These are phyloP conservation scores for Kodamaea restingae DNA, from an alignment of 805 yeast species.

Conservation along the genomic window DNA sequence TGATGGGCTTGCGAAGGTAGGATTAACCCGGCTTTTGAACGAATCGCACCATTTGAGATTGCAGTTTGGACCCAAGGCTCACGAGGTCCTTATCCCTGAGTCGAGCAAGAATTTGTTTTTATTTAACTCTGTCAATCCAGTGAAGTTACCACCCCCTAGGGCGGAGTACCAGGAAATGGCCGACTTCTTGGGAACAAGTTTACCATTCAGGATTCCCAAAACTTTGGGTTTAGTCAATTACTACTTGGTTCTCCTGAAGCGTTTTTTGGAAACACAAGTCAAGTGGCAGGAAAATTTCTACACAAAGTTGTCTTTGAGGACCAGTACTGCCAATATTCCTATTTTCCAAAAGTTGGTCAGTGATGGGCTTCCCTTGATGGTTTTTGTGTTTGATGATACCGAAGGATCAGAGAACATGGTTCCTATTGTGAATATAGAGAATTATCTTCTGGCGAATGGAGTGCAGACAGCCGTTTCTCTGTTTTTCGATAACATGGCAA, in stretches of 20 bases:
- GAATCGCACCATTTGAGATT: slow-evolving; percentile 8
- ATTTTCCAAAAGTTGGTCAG: slow-evolving; percentile 22
- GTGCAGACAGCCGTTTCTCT: slow-evolving; percentile 6
- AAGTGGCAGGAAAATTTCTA: slow-evolving; percentile 11
- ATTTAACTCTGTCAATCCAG: slow-evolving; percentile 30
- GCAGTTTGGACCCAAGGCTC: slow-evolving; percentile 7
- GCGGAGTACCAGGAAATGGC: slow-evolving; percentile 15
- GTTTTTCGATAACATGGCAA: slow-evolving; percentile 42
- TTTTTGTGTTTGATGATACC: slow-evolving; percentile 28
- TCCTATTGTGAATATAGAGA: slow-evolving; percentile 20
- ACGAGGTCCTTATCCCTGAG: slow-evolving; percentile 24
- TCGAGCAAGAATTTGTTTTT: slow-evolving; percentile 33
- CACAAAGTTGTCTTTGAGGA: slow-evolving; percentile 10
- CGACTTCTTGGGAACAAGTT: slow-evolving; percentile 23
- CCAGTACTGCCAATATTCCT: slow-evolving; percentile 17
- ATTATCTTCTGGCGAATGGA: slow-evolving; percentile 14
- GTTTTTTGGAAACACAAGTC: slow-evolving; percentile 7
- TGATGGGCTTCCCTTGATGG: slow-evolving; percentile 33
- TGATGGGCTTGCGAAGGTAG: slow-evolving; percentile 19
- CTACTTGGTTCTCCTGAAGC: slow-evolving; percentile 35
- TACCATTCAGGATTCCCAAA: slow-evolving; percentile 39
- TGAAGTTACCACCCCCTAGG: slow-evolving; percentile 10
- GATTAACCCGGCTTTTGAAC: slow-evolving; percentile 16
- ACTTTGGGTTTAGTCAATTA: slow-evolving; percentile 34
- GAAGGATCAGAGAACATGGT: background rate